Percentiles rank a stretch among this genome's conserved stretches.
phyloP scores from a whole-genome alignment of 163 green algal genomes.

The Volvox carteri region DNA sequence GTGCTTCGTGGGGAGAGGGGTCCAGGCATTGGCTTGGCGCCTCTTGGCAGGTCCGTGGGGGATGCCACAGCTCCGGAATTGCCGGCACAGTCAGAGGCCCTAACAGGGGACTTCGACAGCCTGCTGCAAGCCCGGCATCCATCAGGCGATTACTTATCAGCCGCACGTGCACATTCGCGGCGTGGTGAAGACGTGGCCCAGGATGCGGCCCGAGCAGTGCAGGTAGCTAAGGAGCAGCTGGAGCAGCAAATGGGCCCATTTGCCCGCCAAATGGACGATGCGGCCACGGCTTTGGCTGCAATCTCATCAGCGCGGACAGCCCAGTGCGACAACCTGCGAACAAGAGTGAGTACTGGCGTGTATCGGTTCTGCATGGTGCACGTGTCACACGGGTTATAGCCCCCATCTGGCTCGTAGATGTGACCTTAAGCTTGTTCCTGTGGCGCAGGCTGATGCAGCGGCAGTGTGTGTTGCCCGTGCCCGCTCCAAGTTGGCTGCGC shows the following conservation, averaged over 20 bases:
- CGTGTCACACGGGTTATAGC: too few relatives aligned
- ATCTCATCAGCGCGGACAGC: neutral
- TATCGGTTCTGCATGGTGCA: too few relatives aligned
- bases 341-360: neutral
- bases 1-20: neutral
- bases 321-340: neutral
- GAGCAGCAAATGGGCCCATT: neutral
- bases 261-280: neutral
- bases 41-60: neutral
- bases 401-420: neutral
- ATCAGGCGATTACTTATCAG: neutral
- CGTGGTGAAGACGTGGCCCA: conserved; percentile 36
- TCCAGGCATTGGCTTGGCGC: neutral
- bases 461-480: conserved; percentile 24
- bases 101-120: neutral
- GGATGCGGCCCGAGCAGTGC: conserved; percentile 15
- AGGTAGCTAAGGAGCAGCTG: conserved; percentile 26
- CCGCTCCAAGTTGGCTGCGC: neutral
- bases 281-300: neutral
- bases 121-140: neutral
- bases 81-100: neutral
- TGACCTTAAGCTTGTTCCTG: neutral
- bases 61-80: neutral
- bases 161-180: neutral
- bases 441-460: conserved; percentile 22